Base-by-base conservation (phyloP, 2,329 filamentous ascomycete species). In the Penicillium brevicompactum region DNA sequence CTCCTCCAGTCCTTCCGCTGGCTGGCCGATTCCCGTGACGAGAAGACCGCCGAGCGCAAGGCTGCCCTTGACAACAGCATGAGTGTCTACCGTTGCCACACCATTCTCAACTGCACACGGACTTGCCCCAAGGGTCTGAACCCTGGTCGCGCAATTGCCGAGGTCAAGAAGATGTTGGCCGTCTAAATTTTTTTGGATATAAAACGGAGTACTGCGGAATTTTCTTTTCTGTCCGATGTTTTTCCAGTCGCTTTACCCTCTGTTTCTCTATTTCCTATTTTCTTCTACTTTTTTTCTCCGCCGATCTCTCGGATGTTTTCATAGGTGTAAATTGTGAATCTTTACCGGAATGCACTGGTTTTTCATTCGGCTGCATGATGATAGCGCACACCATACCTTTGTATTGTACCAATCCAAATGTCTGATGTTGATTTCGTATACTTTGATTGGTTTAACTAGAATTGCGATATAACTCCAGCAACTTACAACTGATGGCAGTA, bases 101-200 rank as follows among this genome's bases (percentile, higher is more conserved):
- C 94, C 62, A 99, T 99, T 74, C 86, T 99, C 68, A 99, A 99
- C 85, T 99, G 93, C 87, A 93, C 92, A 65, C 84, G 91, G 77
- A 96, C 93, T 53, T 99, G 94, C 79, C 94, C 94, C 73, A 99
- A 99, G 90, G 94, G 94, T 44, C 79, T 99, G 68, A 99, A 99
- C 83, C 94, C 94, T 18, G 94, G 91, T 63, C 83, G 91, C 74
- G 94, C 94, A 16, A 96, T 99, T 80, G 92, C 92, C 50, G 90
- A 97, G 83, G 96, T 97, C 77, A 97, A 97, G 90, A 97, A 97
- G 89, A 85, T 88, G 80, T 89, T 97, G 90, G 86, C 92, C 54
- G 55, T 67, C 45, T 70, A 69, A 61, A 65, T 53, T 55, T 61
- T 61, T 8, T 59, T 61, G 59, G 59, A 64, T 60, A 54, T 61